Evolutionary conservation across 2,329 filamentous ascomycete genomes (phyloP).

Genomic region (Hymenoscyphus fraxineus): DNA sequence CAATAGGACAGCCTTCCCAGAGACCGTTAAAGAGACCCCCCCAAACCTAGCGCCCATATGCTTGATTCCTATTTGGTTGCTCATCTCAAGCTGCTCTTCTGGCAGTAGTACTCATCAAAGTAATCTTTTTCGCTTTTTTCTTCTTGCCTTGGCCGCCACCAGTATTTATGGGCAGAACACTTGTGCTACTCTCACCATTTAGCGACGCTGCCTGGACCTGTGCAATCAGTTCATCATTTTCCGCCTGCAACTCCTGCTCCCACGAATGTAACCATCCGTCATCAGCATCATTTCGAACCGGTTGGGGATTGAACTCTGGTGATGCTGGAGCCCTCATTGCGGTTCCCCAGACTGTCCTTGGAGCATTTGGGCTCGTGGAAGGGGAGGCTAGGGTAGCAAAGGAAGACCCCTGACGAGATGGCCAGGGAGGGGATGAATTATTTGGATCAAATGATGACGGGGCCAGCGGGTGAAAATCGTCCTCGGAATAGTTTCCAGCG

Average conservation of each 20-base stretch:
- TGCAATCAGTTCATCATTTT: constrained; percentile 48
- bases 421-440: constrained; percentile 46
- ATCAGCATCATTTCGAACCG: constrained; percentile 41
- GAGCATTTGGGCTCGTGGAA: constrained; percentile 73
- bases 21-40: not conserved
- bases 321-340: constrained; percentile 57
- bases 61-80: not conserved
- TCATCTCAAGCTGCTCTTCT: constrained; percentile 38
- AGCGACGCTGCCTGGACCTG: constrained; percentile 55
- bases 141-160: constrained; percentile 47
- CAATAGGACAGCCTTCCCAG: not conserved
- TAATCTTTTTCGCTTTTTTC: constrained; percentile 71
- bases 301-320: constrained; percentile 46
- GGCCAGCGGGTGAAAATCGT: constrained; percentile 63
- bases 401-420: constrained; percentile 54
- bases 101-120: constrained; percentile 61
- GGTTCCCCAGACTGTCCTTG: constrained; percentile 92
- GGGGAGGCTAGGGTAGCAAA: constrained; percentile 71
- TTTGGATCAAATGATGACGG: constrained; percentile 45
- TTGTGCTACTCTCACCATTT: constrained; percentile 29
- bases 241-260: constrained; percentile 69
- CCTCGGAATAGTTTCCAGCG: constrained; percentile 45
- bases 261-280: constrained; percentile 86
- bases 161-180: constrained; percentile 4
- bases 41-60: not conserved